Evolutionary conservation across 352 stramenopile species (phyloP), one percentile per base, ranked within the genome.

Genomic region (Globisporangium acanthophoron): DNA sequence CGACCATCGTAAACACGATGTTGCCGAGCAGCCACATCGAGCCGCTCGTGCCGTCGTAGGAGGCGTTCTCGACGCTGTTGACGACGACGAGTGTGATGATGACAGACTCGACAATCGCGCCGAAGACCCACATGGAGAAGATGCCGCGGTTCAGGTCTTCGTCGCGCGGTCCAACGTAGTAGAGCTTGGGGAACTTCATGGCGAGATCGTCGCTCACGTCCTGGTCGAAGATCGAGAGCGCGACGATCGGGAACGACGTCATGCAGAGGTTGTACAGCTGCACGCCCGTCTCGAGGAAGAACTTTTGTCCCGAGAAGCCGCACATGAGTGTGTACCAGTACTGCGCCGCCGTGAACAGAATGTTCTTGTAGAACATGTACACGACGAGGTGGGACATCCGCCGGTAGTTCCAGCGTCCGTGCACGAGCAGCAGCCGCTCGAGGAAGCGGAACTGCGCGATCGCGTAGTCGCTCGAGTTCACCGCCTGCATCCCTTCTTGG

Each of bases 361-460:
- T 90, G 59, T 91, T 98, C 69, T 98, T 98, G 78, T 96, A 98
- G 55, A 98, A 97, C 44, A 94, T 96, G 71, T 96, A 98, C 15
- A 94, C 56, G 45, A 97, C 80, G 18, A 98, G 67, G 47, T 95
- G 86, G 1, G 90, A 76, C 67, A 96, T 88, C 15, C 94, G 83
- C 12, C 85, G 78, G 62, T 97, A 97, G 67, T 95, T 97, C 78
- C 85, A 95, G 2, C 91, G 74, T 0, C 94, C 94, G 58, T 98
- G 92, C 3, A 97, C 86, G 27, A 98, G 67, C 20, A 97, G 64
- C 18, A 98, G 66, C 3, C 88, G 87, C 59, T 94, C 76, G 11
- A 98, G 71, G 59, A 92, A 97, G 3, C 88, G 86, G 66, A 98
- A 98, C 47, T 95, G 83, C 0, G 85, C 92, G 58, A 98, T 97